Conservation (phyloP, 2,329 filamentous ascomycete genomes). For the Aspergillus awamori region DNA sequence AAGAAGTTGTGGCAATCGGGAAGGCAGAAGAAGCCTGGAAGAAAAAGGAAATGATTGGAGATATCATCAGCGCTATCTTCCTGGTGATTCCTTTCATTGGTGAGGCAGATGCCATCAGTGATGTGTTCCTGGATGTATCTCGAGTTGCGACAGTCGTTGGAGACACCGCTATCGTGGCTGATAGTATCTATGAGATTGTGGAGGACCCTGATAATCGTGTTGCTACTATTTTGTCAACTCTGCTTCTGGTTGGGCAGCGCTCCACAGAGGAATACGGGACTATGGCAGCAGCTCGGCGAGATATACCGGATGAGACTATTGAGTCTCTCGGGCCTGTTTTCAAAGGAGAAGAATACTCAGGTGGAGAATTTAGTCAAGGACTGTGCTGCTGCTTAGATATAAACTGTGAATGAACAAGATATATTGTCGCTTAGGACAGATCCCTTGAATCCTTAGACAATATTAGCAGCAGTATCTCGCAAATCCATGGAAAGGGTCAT, state of each 20-base stretch:
- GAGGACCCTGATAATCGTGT: constrained; percentile 13
- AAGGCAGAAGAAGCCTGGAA: constrained; percentile 11
- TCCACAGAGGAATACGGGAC: not conserved
- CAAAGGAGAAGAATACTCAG: constrained; percentile 6
- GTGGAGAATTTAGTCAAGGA: constrained; percentile 32
- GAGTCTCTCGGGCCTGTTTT: constrained; percentile 10
- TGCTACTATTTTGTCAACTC: constrained; percentile 4
- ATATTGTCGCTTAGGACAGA: too few relatives aligned
- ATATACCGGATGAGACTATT: constrained; percentile 3
- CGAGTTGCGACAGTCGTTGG: constrained; percentile 9
- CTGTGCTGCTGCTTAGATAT: not conserved
- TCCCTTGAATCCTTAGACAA: too few relatives aligned
- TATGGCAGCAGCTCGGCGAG: constrained; percentile 7
- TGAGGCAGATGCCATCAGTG: constrained; percentile 7
- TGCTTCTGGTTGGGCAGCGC: constrained; percentile 2
- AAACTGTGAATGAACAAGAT: too few relatives aligned
- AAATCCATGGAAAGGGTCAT: too few relatives aligned
- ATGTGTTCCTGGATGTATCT: constrained; percentile 12
- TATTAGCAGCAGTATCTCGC: too few relatives aligned
- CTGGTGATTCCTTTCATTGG: constrained; percentile 16
- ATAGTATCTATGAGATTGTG: constrained; percentile 17
- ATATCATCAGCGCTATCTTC: constrained; percentile 18
- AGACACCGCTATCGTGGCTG: constrained; percentile 8
- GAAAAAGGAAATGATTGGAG: constrained; percentile 16
- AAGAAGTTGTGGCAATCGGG: constrained; percentile 16